Evolutionary conservation across 108 stramenopile species (phyloP).

Genomic region (Cyclotella atomus): DNA sequence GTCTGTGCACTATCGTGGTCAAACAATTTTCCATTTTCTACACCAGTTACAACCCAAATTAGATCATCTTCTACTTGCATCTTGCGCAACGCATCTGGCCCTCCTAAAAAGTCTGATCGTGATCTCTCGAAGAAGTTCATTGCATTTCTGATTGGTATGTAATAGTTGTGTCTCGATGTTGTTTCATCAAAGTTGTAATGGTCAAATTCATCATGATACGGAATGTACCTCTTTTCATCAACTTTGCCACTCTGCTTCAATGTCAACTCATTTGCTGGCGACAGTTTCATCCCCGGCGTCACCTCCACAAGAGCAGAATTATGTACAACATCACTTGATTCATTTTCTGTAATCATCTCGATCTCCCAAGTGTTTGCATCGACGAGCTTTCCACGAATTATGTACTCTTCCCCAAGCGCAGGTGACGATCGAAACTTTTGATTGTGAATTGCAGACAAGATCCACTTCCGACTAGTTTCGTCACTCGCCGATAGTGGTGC

Average conservation of each 20-base stretch:
- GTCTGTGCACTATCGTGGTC: neutral
- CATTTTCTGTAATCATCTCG: conserved; percentile 48
- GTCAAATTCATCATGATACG: conserved; percentile 75
- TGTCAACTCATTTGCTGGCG: neutral
- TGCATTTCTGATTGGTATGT: conserved; percentile 63
- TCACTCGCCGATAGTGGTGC: neutral
- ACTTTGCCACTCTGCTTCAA: conserved; percentile 14
- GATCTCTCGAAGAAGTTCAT: conserved; percentile 76
- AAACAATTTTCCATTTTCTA: conserved; percentile 49
- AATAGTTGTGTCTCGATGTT: neutral
- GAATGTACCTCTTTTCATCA: conserved; percentile 24
- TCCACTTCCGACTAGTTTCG: conserved; percentile 42
- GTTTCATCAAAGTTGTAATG: neutral
- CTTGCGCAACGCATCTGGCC: conserved; percentile 58
- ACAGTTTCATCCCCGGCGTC: conserved; percentile 2
- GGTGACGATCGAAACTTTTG: conserved; percentile 72
- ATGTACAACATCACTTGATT: conserved; percentile 34
- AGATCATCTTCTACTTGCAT: conserved; percentile 59
- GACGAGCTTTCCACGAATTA: conserved; percentile 48
- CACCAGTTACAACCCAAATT: conserved; percentile 62
- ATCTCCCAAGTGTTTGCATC: conserved; percentile 59
- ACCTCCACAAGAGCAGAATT: conserved; percentile 53
- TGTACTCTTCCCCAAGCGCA: conserved; percentile 56
- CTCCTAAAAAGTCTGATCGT: conserved; percentile 63
- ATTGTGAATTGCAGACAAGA: conserved; percentile 47